Evolutionary conservation across 495 filamentous ascomycete genomes (phyloP).

Genomic region (Collariella sp.): DNA sequence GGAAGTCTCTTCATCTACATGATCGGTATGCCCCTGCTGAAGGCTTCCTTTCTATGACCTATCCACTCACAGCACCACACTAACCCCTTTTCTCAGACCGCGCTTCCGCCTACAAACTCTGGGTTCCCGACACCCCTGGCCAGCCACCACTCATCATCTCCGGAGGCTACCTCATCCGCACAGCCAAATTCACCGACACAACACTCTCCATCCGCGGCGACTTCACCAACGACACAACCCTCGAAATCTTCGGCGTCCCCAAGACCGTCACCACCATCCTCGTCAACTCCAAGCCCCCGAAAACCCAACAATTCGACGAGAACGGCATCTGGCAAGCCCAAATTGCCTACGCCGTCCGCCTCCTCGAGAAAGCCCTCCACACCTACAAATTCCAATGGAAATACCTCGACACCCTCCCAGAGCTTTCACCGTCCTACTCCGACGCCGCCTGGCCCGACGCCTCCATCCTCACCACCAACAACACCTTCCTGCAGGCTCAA

Average conservation of each 20-base stretch:
- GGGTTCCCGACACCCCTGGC: slow-evolving; percentile 48
- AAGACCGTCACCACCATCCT: slow-evolving; percentile 40
- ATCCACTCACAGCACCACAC: background rate
- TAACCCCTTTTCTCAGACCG: slow-evolving; percentile 34
- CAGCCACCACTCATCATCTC: slow-evolving; percentile 50
- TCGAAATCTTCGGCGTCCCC: slow-evolving; percentile 57
- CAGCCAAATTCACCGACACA: slow-evolving; percentile 42
- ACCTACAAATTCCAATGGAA: slow-evolving; percentile 57
- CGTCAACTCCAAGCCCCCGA: slow-evolving; percentile 50
- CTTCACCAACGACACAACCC: slow-evolving; percentile 55
- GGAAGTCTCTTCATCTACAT: slow-evolving; percentile 46
- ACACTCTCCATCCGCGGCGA: slow-evolving; percentile 58
- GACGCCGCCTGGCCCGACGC: slow-evolving; percentile 59
- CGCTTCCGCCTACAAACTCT: slow-evolving; percentile 71
- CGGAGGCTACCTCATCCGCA: slow-evolving; percentile 68
- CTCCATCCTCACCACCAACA: slow-evolving; percentile 47
- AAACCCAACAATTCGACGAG: slow-evolving; percentile 33
- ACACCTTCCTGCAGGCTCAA: slow-evolving; percentile 42
- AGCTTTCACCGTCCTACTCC: slow-evolving; percentile 54
- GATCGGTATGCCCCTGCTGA: slow-evolving; percentile 28
- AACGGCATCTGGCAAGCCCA: slow-evolving; percentile 47
- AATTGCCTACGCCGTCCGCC: slow-evolving; percentile 45
- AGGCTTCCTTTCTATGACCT: background rate
- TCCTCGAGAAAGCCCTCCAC: slow-evolving; percentile 45
- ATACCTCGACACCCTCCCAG: slow-evolving; percentile 61